These are phyloP conservation scores for Rosa persica DNA, from an alignment of 306 rosid species.

Conservation along the genomic window DNA sequence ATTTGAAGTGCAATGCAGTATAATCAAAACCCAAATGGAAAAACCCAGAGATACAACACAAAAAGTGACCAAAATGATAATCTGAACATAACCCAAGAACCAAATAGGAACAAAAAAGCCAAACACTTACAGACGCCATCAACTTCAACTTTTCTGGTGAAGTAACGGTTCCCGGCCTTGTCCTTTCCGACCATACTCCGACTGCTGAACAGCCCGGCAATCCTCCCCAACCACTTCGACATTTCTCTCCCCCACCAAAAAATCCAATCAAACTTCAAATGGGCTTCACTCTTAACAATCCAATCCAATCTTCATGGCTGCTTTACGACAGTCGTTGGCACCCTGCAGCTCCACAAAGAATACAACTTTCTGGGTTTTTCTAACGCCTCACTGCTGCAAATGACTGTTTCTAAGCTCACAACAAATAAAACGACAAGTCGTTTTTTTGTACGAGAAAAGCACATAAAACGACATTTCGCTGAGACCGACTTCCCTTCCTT, in stretches of 20 bases:
- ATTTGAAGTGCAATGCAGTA: neutral
- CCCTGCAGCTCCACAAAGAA: neutral
- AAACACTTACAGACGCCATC: constrained; percentile 73
- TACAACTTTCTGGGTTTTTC: neutral
- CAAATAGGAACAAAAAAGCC: constrained; percentile 6
- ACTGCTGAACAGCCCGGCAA: constrained; percentile 50
- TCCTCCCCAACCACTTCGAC: constrained; percentile 64
- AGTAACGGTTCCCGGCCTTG: constrained; percentile 76
- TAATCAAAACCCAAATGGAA: neutral
- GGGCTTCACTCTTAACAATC: neutral
- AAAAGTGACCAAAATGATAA: neutral
- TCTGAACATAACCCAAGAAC: constrained; percentile 7
- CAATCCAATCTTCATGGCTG: neutral
- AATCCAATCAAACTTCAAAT: constrained; percentile 11
- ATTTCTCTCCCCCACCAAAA: constrained; percentile 29
- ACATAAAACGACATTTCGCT: neutral
- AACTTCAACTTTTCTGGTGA: constrained; percentile 56
- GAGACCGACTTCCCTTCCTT: neutral
- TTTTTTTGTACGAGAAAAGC: neutral
- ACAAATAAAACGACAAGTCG: neutral
- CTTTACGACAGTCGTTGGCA: neutral
- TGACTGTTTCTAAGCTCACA: neutral
- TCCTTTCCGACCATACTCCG: constrained; percentile 62
- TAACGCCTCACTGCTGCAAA: neutral
- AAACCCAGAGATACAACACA: neutral